Evolutionary conservation across 2,329 filamentous ascomycete genomes (phyloP).

Genomic region (Zymoseptoria tritici): DNA sequence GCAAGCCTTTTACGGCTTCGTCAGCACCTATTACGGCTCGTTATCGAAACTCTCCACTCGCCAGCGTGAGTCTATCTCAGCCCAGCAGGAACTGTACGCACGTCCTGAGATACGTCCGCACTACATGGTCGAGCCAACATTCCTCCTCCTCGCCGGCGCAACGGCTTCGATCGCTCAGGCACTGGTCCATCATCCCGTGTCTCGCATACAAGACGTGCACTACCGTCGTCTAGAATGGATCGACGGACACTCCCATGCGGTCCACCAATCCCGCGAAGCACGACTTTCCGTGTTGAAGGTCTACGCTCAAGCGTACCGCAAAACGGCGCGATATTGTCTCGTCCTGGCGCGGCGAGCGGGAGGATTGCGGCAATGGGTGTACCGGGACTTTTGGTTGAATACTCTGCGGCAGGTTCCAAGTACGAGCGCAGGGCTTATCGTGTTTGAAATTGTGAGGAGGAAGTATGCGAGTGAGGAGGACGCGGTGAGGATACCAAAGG

Average conservation of each 20-base stretch:
- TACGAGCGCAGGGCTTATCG: slow-evolving; percentile 68
- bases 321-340: slow-evolving; percentile 56
- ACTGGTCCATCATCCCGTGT: slow-evolving; percentile 61
- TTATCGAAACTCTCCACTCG: slow-evolving; percentile 28
- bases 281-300: slow-evolving; percentile 49
- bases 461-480: slow-evolving; percentile 62
- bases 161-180: slow-evolving; percentile 63
- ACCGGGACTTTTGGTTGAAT: slow-evolving; percentile 63
- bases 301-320: slow-evolving; percentile 64
- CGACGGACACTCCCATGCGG: slow-evolving; percentile 45
- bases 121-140: slow-evolving; percentile 66
- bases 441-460: slow-evolving; percentile 67
- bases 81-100: slow-evolving; percentile 14
- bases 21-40: slow-evolving; percentile 60
- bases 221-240: slow-evolving; percentile 66
- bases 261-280: slow-evolving; percentile 33
- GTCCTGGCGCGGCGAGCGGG: slow-evolving; percentile 52
- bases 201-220: slow-evolving; percentile 63
- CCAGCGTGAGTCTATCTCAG: slow-evolving; percentile 26
- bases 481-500: slow-evolving; percentile 57
- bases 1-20: slow-evolving; percentile 64
- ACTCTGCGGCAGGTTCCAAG: slow-evolving; percentile 68
- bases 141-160: slow-evolving; percentile 61
- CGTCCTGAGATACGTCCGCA: slow-evolving; percentile 59
- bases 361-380: slow-evolving; percentile 57